Percentiles rank a stretch among this genome's conserved stretches.
phyloP scores from a whole-genome alignment of 202 grass and related monocot genomes.

The Digitaria exilis region DNA sequence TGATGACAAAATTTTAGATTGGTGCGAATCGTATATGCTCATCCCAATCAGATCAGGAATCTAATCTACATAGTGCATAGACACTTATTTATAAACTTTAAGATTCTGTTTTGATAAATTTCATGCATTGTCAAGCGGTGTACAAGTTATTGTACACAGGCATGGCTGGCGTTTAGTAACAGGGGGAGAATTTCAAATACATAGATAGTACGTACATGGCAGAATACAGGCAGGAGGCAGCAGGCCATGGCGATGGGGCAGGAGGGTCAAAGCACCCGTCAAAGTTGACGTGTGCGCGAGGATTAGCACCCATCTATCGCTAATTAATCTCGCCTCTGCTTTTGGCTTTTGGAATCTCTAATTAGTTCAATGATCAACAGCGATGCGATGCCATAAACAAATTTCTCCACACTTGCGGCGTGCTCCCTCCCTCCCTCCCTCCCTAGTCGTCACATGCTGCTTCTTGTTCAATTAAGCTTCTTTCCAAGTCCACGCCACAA shows the following conservation, averaged over 20 bases:
- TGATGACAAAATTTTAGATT: background rate
- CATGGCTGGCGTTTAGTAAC: background rate
- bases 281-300: slow-evolving; percentile 34
- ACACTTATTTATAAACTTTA: too few relatives aligned
- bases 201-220: too few relatives aligned
- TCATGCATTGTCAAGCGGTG: too few relatives aligned
- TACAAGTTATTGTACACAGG: too few relatives aligned
- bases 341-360: slow-evolving; percentile 34
- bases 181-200: background rate
- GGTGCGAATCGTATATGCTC: background rate
- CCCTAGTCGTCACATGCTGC: background rate
- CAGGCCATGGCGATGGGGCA: background rate
- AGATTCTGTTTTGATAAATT: too few relatives aligned
- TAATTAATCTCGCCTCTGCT: slow-evolving; percentile 33
- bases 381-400: slow-evolving; percentile 38
- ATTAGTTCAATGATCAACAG: background rate
- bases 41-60: background rate
- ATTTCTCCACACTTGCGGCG: slow-evolving; percentile 48
- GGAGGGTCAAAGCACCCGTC: slow-evolving; percentile 26
- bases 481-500: slow-evolving; percentile 7
- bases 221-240: background rate
- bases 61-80: background rate
- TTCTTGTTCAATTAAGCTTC: background rate
- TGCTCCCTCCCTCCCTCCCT: slow-evolving; percentile 45
- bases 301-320: slow-evolving; percentile 41